A percentile compares a stretch with the other conserved stretches of the same genome.
phyloP scores from a whole-genome alignment of 73 alveolate genomes.

The Breviolum minutum region DNA sequence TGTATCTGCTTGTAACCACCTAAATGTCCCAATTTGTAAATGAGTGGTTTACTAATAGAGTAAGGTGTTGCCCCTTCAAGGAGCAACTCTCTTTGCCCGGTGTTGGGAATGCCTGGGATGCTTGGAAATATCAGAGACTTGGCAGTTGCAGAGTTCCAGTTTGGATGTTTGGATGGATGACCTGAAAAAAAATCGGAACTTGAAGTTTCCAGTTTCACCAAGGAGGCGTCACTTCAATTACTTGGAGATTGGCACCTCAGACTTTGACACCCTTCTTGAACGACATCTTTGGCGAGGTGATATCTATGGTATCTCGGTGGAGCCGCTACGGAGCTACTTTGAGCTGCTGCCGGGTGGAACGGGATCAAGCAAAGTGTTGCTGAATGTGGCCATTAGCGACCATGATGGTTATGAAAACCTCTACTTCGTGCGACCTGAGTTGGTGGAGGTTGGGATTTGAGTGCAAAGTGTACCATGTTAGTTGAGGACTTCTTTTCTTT shows the following conservation, averaged over 20 bases:
- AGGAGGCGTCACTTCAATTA: slow-evolving; percentile 54
- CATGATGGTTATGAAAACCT: slow-evolving; percentile 44
- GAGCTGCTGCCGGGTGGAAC: slow-evolving; percentile 30
- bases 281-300: slow-evolving; percentile 56
- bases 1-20: too few relatives aligned
- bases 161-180: not conserved
- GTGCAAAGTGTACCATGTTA: not conserved
- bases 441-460: not conserved
- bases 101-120: not conserved
- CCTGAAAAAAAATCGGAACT: not conserved
- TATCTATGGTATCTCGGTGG: slow-evolving; percentile 42
- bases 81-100: too few relatives aligned
- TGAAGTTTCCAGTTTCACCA: not conserved
- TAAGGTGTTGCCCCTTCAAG: too few relatives aligned
- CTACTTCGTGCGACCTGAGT: slow-evolving; percentile 64
- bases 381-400: slow-evolving; percentile 71
- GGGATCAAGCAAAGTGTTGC: slow-evolving; percentile 15
- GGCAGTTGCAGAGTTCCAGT: not conserved
- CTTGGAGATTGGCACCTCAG: slow-evolving; percentile 65
- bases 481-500: not conserved
- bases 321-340: slow-evolving; percentile 55
- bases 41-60: not conserved
- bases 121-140: not conserved
- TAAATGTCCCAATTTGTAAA: not conserved
- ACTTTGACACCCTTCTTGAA: slow-evolving; percentile 47